Conservation (phyloP, 495 filamentous ascomycete species). For the Lophium mytilinum region DNA sequence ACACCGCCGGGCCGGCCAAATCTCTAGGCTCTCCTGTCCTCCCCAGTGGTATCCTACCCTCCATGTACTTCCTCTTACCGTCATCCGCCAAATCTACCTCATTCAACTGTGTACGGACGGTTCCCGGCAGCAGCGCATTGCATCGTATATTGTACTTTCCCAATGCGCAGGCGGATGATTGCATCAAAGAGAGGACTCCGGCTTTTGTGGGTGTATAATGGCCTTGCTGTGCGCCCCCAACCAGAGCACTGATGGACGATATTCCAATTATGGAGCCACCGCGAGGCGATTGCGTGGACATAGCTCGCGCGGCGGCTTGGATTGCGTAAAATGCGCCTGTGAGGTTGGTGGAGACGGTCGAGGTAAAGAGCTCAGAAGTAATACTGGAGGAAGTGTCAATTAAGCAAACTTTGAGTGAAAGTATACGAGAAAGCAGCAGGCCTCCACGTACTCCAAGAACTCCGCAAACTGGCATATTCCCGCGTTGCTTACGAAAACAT, state of each 20-base stretch:
- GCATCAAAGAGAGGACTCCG: conserved; percentile 74
- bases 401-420: not conserved
- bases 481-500: conserved; percentile 83
- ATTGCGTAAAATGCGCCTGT: conserved; percentile 78
- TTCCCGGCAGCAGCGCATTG: conserved; percentile 81
- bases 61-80: conserved; percentile 73
- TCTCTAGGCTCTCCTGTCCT: conserved; percentile 60
- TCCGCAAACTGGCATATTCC: conserved; percentile 79
- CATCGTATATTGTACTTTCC: conserved; percentile 71
- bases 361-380: conserved; percentile 46
- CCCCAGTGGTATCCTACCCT: conserved; percentile 73
- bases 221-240: conserved; percentile 70
- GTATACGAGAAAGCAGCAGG: not conserved
- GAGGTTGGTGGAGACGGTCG: conserved; percentile 69
- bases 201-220: conserved; percentile 94
- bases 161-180: conserved; percentile 70
- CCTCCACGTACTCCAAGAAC: conserved; percentile 54
- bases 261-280: conserved; percentile 81
- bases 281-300: conserved; percentile 52
- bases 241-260: conserved; percentile 74
- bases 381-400: conserved; percentile 5
- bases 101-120: conserved; percentile 78
- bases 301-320: conserved; percentile 74
- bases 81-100: conserved; percentile 67
- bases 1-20: conserved; percentile 76